phyloP scores from a whole-genome alignment of 1,284 basidiomycete species.

The Neonothopanus nambi region DNA sequence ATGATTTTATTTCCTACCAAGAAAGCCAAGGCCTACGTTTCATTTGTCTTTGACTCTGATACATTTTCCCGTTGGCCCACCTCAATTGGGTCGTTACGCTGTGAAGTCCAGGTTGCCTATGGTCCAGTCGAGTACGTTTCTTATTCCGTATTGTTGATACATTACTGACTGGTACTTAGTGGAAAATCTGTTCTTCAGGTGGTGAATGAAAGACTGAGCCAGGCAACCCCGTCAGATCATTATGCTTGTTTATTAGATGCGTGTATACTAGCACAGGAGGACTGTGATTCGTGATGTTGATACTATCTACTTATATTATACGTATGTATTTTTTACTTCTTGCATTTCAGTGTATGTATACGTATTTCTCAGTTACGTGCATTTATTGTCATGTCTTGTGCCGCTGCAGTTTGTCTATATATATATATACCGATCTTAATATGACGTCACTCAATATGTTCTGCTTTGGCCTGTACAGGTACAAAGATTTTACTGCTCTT shows the following conservation, averaged over 20 bases:
- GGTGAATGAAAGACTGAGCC: slow-evolving; percentile 52
- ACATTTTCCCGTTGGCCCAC: slow-evolving; percentile 68
- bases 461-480: too few species aligned
- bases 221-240: slow-evolving; percentile 59
- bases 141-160: slow-evolving; percentile 1
- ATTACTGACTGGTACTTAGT: slow-evolving; percentile 32
- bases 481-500: too few species aligned
- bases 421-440: too few species aligned
- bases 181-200: slow-evolving; percentile 48
- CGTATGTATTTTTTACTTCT: background rate
- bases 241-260: slow-evolving; percentile 75
- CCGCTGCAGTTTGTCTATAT: too few species aligned
- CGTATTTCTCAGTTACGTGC: background rate
- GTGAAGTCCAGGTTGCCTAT: slow-evolving; percentile 60
- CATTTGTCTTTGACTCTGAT: slow-evolving; percentile 57
- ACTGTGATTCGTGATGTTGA: slow-evolving; percentile 5
- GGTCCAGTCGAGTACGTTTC: slow-evolving; percentile 61
- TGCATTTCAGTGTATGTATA: background rate
- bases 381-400: too few species aligned
- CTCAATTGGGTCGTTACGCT: slow-evolving; percentile 50
- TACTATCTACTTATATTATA: background rate
- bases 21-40: slow-evolving; percentile 62
- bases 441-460: too few species aligned
- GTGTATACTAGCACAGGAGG: slow-evolving; percentile 69
- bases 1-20: slow-evolving; percentile 42